Percentiles rank a stretch among this genome's conserved stretches.
phyloP scores from a whole-genome alignment of 495 filamentous ascomycete species.

The Bathelium albidoporum region DNA sequence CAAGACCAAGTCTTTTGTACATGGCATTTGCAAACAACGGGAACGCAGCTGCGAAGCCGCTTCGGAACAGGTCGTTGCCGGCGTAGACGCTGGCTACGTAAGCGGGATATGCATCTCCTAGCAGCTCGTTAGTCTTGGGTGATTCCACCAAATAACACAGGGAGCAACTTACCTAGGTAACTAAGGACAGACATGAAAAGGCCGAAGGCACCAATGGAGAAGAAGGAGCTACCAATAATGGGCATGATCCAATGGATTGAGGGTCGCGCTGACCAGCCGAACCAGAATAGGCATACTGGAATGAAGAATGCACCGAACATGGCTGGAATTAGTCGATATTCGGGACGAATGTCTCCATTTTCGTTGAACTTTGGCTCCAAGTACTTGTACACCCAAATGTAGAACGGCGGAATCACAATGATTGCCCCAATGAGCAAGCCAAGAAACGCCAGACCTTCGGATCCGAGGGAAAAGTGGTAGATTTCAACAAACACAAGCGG shows the following conservation, averaged over 20 bases:
- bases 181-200: slow-evolving; percentile 45
- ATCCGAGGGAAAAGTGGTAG: slow-evolving; percentile 39
- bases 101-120: slow-evolving; percentile 25
- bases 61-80: slow-evolving; percentile 37
- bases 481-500: slow-evolving; percentile 42
- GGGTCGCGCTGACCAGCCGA: slow-evolving; percentile 37
- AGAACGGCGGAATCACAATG: slow-evolving; percentile 36
- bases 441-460: slow-evolving; percentile 41
- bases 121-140: not conserved
- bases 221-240: slow-evolving; percentile 43
- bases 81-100: slow-evolving; percentile 40
- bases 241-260: slow-evolving; percentile 44
- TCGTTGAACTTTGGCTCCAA: slow-evolving; percentile 35
- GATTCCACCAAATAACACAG: not conserved
- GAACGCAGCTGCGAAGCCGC: slow-evolving; percentile 36
- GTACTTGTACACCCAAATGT: slow-evolving; percentile 34
- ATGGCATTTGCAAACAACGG: slow-evolving; percentile 34
- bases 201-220: slow-evolving; percentile 43
- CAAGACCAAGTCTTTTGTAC: slow-evolving; percentile 9
- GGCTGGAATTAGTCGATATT: slow-evolving; percentile 36
- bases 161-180: slow-evolving; percentile 17
- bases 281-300: slow-evolving; percentile 41
- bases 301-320: slow-evolving; percentile 37
- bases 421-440: slow-evolving; percentile 38
- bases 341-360: slow-evolving; percentile 33